These are phyloP conservation scores for Lactarius akahatsu DNA, from an alignment of 768 basidiomycete species.

Conservation along the genomic window DNA sequence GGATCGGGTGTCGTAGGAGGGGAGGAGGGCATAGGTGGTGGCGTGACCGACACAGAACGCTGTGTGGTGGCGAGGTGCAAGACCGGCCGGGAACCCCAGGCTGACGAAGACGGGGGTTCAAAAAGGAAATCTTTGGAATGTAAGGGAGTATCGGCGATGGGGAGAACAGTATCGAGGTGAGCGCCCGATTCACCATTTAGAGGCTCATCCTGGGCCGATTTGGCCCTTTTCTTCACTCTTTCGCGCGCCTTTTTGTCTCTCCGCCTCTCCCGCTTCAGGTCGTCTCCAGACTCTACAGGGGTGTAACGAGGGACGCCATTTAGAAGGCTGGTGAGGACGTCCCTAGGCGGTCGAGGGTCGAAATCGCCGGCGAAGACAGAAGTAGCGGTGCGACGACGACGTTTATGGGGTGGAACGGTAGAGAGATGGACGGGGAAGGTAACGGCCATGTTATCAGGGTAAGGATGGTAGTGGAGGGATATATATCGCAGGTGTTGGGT, in stretches of 20 bases:
- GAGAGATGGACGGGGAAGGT: constrained; percentile 33
- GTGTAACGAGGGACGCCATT: constrained; percentile 72
- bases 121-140: constrained; percentile 28
- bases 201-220: constrained; percentile 34
- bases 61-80: constrained; percentile 71
- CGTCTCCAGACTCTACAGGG: constrained; percentile 60
- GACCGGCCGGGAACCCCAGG: constrained; percentile 69
- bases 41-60: constrained; percentile 72
- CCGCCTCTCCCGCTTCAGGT: constrained; percentile 53
- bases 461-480: constrained; percentile 4
- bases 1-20: constrained; percentile 75
- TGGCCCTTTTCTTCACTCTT: constrained; percentile 48
- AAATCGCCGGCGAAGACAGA: constrained; percentile 73
- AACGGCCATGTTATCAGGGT: constrained; percentile 34
- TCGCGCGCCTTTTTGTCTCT: constrained; percentile 53
- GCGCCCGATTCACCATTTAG: constrained; percentile 31
- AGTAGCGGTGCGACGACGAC: constrained; percentile 62
- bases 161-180: constrained; percentile 29
- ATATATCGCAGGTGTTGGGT: constrained; percentile 23
- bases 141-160: constrained; percentile 26
- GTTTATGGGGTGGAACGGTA: constrained; percentile 35
- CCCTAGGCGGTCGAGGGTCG: constrained; percentile 63
- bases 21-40: constrained; percentile 62
- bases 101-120: constrained; percentile 42
- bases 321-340: constrained; percentile 75